A percentile compares a stretch with the other conserved stretches of the same genome.
phyloP scores from a whole-genome alignment of 805 yeast genomes.

The Cyberlindnera misumaiensis region DNA sequence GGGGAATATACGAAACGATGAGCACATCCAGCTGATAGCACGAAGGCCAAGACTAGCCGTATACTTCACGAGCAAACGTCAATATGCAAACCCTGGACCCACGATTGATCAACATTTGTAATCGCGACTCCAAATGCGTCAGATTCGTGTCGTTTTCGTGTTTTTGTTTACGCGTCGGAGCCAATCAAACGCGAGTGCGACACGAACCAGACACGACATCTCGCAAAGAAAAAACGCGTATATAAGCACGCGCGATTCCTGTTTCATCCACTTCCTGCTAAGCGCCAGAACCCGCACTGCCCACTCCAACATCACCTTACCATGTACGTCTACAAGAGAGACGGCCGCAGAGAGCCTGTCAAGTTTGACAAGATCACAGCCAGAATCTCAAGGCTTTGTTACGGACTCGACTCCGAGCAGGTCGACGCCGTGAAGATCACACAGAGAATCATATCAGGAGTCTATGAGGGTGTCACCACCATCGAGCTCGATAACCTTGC shows the following conservation, averaged over 20 bases:
- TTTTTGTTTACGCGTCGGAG: conserved; percentile 4
- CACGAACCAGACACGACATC: not conserved
- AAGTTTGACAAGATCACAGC: conserved; percentile 97
- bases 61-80: too few relatives aligned
- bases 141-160: conserved; percentile 5
- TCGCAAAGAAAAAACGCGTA: not conserved
- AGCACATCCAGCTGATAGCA: too few relatives aligned
- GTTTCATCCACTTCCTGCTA: not conserved
- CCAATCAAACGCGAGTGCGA: conserved; percentile 7
- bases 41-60: too few relatives aligned
- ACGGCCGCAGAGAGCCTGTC: conserved; percentile 91
- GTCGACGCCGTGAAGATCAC: conserved; percentile 95
- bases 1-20: too few relatives aligned
- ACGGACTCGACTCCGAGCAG: conserved; percentile 85
- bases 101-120: too few relatives aligned
- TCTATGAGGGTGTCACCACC: conserved; percentile 95
- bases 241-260: not conserved
- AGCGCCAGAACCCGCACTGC: not conserved
- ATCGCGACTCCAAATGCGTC: not conserved
- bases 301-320: not conserved
- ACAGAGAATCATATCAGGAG: conserved; percentile 92
- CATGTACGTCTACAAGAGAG: conserved; percentile 87
- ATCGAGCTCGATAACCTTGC: conserved; percentile 77
- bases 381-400: conserved; percentile 85
- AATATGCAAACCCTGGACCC: too few relatives aligned